Evolutionary conservation across 768 basidiomycete genomes (phyloP), one percentile per base, ranked within the genome.

Genomic region (Guyanaporus albipodus): DNA sequence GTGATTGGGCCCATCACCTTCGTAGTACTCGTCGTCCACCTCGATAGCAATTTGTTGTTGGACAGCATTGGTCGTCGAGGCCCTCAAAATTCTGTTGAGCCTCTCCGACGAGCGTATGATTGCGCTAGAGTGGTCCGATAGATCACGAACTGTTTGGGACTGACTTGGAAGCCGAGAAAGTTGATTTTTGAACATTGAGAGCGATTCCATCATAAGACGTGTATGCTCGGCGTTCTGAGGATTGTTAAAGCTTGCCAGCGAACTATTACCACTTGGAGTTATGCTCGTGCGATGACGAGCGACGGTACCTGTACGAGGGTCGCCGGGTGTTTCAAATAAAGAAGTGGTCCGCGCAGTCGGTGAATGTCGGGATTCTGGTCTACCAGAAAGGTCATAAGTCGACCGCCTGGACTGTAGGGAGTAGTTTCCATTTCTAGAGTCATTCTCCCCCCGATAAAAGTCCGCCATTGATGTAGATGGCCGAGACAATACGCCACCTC

Each of bases 41-140:
- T 91, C 89, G 0, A 83, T 78, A 31, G 85, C 78, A 38, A 92
- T 83, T 64, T 89, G 85, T 44, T 78, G 74, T 52, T 88, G 85
- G 41, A 90, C 63, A 1, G 89, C 83, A 33, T 72, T 67, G 45
- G 73, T 68, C 12, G 79, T 82, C 3, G 76, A 79, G 1, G 64
- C 59, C 37, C 81, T 72, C 55, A 91, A 63, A 53, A 85, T 68
- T 42, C 57, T 73, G 55, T 87, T 86, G 44, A 92, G 67, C 51
- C 75, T 73, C 50, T 86, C 83, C n/a, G 86, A 77, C 24, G 79
- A 73, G 40, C 74, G 71, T 11, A 85, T 84, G 24, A 89, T 73
- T 14, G 70, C 71, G 58, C 82, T 78, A 2, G 89, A 85, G 40
- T 72, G 77, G 45, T 77, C 71, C 40, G 79, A 69, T 32, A 89